Percentiles rank a stretch among this genome's conserved stretches.
phyloP scores from a whole-genome alignment of 257 asterid species.

The Fraxinus pennsylvanica region DNA sequence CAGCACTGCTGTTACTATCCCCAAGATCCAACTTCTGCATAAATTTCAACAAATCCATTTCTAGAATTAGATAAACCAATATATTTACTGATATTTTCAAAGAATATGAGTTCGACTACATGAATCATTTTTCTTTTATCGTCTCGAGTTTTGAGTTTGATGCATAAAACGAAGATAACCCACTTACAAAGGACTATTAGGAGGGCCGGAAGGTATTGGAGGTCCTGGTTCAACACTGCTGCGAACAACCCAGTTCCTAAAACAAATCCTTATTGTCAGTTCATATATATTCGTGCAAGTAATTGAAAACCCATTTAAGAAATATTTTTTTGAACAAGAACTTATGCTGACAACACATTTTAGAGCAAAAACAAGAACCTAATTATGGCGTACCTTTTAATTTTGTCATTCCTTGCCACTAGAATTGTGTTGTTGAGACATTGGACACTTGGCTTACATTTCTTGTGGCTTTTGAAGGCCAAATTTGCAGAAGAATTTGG shows the following conservation, averaged over 20 bases:
- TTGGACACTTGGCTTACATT: background rate
- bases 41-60: background rate
- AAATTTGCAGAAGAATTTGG: conserved; percentile 7
- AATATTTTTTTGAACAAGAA: background rate
- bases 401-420: conserved; percentile 20
- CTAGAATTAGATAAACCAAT: background rate
- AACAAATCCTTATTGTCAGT: background rate
- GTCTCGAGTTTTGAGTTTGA: background rate
- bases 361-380: background rate
- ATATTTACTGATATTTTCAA: background rate
- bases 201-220: conserved; percentile 35
- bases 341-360: background rate
- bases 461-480: conserved; percentile 17
- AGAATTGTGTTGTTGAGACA: conserved; percentile 4
- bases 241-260: conserved; percentile 1
- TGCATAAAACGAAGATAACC: background rate
- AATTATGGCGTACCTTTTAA: conserved; percentile 23
- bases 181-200: conserved; percentile 37
- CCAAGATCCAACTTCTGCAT: conserved; percentile 39
- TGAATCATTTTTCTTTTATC: background rate
- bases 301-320: too few species aligned
- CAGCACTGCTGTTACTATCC: conserved; percentile 30
- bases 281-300: background rate
- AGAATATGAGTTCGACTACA: background rate
- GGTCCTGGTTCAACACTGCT: conserved; percentile 34